phyloP scores from a whole-genome alignment of 345 rosid species.

The Reutealis trisperma region DNA sequence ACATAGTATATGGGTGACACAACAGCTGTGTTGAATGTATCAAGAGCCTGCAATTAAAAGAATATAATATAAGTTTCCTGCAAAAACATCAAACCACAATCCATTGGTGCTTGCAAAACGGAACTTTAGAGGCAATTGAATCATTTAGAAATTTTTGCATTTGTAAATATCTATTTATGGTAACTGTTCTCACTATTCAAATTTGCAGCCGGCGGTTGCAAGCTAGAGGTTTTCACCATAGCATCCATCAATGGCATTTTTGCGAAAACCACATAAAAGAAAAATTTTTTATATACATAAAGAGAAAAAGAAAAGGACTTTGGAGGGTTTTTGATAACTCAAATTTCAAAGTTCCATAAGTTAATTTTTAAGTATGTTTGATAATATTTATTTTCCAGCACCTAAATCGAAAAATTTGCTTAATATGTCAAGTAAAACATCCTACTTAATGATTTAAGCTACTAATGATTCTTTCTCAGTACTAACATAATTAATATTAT shows the following conservation, averaged over 20 bases:
- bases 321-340: too few relatives aligned
- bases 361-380: background rate
- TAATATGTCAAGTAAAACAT: background rate
- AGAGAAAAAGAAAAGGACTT: too few relatives aligned
- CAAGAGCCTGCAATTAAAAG: constrained; percentile 29
- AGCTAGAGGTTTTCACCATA: background rate
- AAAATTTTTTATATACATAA: too few relatives aligned
- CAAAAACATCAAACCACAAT: background rate
- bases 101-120: background rate
- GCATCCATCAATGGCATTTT: background rate
- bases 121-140: background rate
- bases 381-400: background rate
- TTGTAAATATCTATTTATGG: background rate
- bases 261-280: background rate
- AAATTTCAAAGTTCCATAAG: background rate
- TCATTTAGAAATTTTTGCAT: background rate
- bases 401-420: background rate
- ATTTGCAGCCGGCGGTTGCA: background rate
- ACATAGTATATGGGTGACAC: constrained; percentile 30
- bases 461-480: background rate
- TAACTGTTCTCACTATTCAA: background rate
- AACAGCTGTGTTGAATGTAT: constrained; percentile 28
- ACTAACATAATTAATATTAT: background rate
- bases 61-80: background rate
- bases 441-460: background rate